Evolutionary conservation across 2,329 filamentous ascomycete species (phyloP), one percentile per base, ranked within the genome.

Genomic region (Sporothrix inflata): DNA sequence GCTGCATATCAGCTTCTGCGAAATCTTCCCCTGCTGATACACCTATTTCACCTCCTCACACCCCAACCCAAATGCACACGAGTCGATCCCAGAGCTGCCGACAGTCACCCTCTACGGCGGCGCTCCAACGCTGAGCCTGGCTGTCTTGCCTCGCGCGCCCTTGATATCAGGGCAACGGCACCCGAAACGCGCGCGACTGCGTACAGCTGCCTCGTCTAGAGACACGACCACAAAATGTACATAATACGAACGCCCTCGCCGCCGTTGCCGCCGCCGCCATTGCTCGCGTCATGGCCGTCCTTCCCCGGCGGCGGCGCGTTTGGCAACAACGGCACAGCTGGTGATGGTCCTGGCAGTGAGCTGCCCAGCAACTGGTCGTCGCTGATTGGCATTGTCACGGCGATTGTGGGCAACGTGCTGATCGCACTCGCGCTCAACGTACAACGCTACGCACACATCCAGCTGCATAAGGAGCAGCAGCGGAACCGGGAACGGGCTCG

Each of bases 381-480:
- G 34, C 85, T 98, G 70, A 98, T 99, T 79, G 96, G 96, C 77
- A 98, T 99, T 78, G 83, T 95, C 70, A 97, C 94, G 2, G 94
- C 96, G 68, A 97, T 99, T 78, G 87, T 92, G 69, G 96, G 96
- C 71, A 99, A 99, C 78, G 85, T 98, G 45, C 87, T 99, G 70
- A 98, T 99, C 76, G 97, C 95, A 0, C 90, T 99, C 75, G 96
- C 96, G 14, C 88, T 99, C 74, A 99, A 99, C 79, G 95, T 97
- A 67, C 96, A 99, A 82, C 90, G 96, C 75, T 98, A 98, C 80
- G 95, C 96, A 45, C 96, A 99, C 79, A 93, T 96, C 72, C 89
- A 91, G 72, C 87, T 99, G 74, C 90, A 93, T 74, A 87, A 90
- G 76, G 90, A 94, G 79, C 89, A 87, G 76, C 85, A 87, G 61